Evolutionary conservation across 345 rosid genomes (phyloP).

Genomic region (Citrus inodora): DNA sequence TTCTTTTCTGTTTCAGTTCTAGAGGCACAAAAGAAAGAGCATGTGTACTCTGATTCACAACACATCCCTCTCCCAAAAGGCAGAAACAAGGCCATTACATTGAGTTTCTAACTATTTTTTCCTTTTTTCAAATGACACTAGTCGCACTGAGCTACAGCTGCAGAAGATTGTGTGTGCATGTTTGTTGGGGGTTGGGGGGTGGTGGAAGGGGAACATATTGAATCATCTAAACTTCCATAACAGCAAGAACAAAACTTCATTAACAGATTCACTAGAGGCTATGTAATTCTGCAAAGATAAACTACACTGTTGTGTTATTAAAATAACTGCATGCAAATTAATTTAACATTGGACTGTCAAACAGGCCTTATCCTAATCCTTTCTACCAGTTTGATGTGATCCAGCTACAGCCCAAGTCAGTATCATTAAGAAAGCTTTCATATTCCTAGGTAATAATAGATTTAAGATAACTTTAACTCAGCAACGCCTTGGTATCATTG

Average conservation of each 20-base stretch:
- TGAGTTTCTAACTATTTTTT: background rate
- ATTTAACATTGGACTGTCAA: background rate
- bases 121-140: background rate
- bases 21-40: background rate
- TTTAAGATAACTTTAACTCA: background rate
- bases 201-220: background rate
- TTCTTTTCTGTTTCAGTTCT: background rate
- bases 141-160: background rate
- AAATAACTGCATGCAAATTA: background rate
- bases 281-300: background rate
- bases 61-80: background rate
- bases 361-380: background rate
- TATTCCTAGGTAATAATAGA: background rate
- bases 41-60: background rate
- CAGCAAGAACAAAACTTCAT: background rate
- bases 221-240: background rate
- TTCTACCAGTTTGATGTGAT: background rate
- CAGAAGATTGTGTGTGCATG: background rate
- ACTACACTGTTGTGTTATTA: background rate
- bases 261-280: background rate
- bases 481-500: background rate
- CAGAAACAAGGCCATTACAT: background rate
- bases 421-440: background rate
- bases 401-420: background rate
- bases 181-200: too few species aligned